Percentiles rank a stretch among this genome's conserved stretches.
phyloP scores from a whole-genome alignment of 1,284 basidiomycete genomes.

The Agaricales sp. region DNA sequence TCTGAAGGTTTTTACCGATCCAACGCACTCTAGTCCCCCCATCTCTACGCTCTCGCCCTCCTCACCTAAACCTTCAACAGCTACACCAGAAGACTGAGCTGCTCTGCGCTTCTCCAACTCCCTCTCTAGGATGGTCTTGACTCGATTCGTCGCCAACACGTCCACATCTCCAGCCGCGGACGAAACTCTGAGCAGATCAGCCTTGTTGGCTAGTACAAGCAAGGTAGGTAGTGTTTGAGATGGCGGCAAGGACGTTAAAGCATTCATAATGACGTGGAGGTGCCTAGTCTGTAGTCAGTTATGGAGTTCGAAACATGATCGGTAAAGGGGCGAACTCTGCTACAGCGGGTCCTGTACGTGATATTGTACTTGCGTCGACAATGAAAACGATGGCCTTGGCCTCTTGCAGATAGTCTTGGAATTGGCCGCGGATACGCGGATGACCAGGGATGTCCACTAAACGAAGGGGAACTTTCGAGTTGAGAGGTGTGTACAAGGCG shows the following conservation, averaged over 20 bases:
- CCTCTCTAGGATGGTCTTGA: conserved; percentile 65
- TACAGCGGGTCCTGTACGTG: neutral
- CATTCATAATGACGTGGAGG: conserved; percentile 57
- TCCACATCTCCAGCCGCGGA: conserved; percentile 31
- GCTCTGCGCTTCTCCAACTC: conserved; percentile 67
- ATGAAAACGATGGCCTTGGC: neutral
- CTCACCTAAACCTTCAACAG: conserved; percentile 59
- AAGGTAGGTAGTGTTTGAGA: conserved; percentile 50
- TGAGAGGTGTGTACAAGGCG: neutral
- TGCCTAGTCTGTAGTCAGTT: conserved; percentile 36
- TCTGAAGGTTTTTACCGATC: conserved; percentile 41
- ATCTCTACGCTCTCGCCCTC: conserved; percentile 48
- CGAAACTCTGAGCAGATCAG: conserved; percentile 52
- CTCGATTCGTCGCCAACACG: conserved; percentile 53
- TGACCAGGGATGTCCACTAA: conserved; percentile 72
- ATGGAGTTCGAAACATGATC: neutral
- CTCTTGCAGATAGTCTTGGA: neutral
- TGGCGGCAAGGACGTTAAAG: conserved; percentile 60
- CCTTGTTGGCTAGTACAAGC: conserved; percentile 64
- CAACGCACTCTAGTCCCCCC: conserved; percentile 54
- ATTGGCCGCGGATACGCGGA: conserved; percentile 31
- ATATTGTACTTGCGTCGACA: conserved; percentile 38
- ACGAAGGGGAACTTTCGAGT: conserved; percentile 32
- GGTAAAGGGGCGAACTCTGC: neutral
- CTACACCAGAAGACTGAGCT: conserved; percentile 52